These are phyloP conservation scores for Heliocybe sulcata DNA, from an alignment of 1,284 basidiomycete genomes.

Conservation along the genomic window DNA sequence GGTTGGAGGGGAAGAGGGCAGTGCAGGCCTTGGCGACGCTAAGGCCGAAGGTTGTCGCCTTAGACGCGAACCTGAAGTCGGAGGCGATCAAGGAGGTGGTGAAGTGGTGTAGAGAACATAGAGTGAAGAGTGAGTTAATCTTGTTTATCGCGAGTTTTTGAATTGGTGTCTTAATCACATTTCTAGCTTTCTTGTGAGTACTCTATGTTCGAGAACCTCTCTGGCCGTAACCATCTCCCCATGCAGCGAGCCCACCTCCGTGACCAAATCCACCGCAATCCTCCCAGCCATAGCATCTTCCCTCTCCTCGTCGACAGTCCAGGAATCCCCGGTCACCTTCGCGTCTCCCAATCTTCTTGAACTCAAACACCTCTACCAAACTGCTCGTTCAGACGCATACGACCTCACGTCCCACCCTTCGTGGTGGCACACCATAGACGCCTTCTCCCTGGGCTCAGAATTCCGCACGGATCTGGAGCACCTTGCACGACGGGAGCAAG, in stretches of 20 bases:
- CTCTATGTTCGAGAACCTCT: not conserved
- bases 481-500: conserved; percentile 44
- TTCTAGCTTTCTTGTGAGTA: conserved; percentile 55
- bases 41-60: conserved; percentile 55
- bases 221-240: conserved; percentile 4
- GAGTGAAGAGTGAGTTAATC: conserved; percentile 50
- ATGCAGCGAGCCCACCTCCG: conserved; percentile 82
- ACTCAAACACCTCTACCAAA: conserved; percentile 57
- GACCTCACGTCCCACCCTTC: conserved; percentile 41
- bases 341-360: conserved; percentile 80
- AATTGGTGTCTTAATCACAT: conserved; percentile 1
- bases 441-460: conserved; percentile 49
- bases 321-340: conserved; percentile 49
- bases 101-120: conserved; percentile 33
- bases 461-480: conserved; percentile 62
- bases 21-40: conserved; percentile 32
- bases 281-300: conserved; percentile 51
- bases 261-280: conserved; percentile 69
- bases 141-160: not conserved
- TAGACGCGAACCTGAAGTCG: conserved; percentile 78
- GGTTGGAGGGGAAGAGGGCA: conserved; percentile 41
- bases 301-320: conserved; percentile 15
- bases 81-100: conserved; percentile 48
- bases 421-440: conserved; percentile 65
- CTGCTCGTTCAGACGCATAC: conserved; percentile 34